Evolutionary conservation across 768 basidiomycete species (phyloP), one percentile per base, ranked within the genome.

Genomic region (Boletus pseudopeckii): DNA sequence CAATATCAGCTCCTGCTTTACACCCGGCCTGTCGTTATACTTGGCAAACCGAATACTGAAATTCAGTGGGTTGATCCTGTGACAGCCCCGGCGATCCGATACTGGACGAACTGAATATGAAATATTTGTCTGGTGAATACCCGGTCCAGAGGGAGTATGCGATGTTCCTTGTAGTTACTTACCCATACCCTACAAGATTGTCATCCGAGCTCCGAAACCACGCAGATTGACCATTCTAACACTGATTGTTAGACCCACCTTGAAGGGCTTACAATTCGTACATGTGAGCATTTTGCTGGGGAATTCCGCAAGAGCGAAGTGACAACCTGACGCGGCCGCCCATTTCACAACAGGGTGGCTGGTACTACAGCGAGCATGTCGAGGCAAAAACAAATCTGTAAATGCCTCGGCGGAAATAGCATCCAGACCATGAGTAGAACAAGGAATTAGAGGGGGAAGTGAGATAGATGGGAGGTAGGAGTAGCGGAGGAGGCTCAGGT

Each of bases 1-100:
- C 9, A 43, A 43, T 7, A 10, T 22, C 7, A 22, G 18, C 38
- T 76, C 73, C 20, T 15, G 24, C 5, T 10, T 15, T 20, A 22
- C 3, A 5, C 38, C 40, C 40, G 14, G 14, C 4, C 22, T n/a
- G 15, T 24, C 15, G 40, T 15, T 9, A 22, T 41, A 17, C 41
- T 5, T 24, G 8, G 41, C 22, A 42, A 28, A 28, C 17, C 17
- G 5, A 7, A 44, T 28, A 13, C 5, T 10, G 26, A 30, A 18
- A 13, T n/a, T 10, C 10, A n/a, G 7, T 44, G 5, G 17, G 9
- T 26, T 6, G 17, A 15, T 14, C 40, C 22, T 15, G 40, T 13
- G 40, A 41, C 20, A 42, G 22, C 22, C 20, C 40, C 40, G 1
- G 22, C 22, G 20, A 15, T 7, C 7, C 9, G n/a, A 38, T 38